Percentiles rank a stretch among this genome's conserved stretches.
These are phyloP conservation scores for Fraxinus sp. DNA, from an alignment of 305 asterid genomes.

Conservation along the genomic window DNA sequence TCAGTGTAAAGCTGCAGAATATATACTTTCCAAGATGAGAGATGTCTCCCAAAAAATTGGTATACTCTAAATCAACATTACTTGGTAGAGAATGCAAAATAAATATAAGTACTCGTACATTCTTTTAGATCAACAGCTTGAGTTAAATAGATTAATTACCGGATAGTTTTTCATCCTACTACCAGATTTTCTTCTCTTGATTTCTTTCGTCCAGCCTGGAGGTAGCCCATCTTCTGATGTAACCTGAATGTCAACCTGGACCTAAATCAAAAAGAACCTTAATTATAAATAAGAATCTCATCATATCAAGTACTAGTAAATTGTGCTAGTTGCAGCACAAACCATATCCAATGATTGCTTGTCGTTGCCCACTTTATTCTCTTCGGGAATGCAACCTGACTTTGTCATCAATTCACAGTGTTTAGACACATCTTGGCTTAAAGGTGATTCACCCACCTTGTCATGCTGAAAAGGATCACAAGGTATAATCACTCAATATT, in stretches of 20 bases:
- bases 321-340: conserved; percentile 29
- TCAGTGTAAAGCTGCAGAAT: conserved; percentile 26
- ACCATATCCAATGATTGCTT: conserved; percentile 27
- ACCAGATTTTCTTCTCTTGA: conserved; percentile 41
- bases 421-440: conserved; percentile 19
- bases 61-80: neutral
- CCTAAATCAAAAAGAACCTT: conserved; percentile 24
- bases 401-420: conserved; percentile 21
- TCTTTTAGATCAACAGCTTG: neutral
- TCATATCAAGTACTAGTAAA: conserved; percentile 12
- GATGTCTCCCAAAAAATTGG: neutral
- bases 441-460: conserved; percentile 19
- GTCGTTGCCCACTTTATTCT: conserved; percentile 17
- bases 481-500: neutral
- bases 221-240: conserved; percentile 47
- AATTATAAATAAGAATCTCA: conserved; percentile 16
- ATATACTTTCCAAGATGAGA: conserved; percentile 19
- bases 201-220: conserved; percentile 74
- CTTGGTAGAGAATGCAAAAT: neutral
- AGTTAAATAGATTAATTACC: conserved; percentile 41
- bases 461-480: conserved; percentile 28
- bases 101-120: neutral
- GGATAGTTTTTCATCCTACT: conserved; percentile 45
- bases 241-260: conserved; percentile 43
- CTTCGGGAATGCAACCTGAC: conserved; percentile 14